Percentiles rank a stretch among this genome's conserved stretches.
These are phyloP conservation scores for Hordeum pubiflorum DNA, from an alignment of 202 grass and related monocot species.

Conservation along the genomic window DNA sequence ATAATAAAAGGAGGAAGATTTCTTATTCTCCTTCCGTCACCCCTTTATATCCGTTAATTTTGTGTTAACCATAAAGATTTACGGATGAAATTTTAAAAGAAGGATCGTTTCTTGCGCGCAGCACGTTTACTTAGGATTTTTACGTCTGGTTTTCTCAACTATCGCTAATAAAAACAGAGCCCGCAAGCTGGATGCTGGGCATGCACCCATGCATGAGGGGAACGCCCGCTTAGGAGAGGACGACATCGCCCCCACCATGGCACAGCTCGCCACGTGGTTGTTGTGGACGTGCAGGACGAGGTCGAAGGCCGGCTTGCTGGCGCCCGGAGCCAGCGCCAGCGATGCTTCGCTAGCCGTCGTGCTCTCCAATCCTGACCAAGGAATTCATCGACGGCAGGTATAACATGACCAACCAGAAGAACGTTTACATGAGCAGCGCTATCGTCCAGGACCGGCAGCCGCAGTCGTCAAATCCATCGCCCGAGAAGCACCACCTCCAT, in stretches of 20 bases:
- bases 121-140: too few relatives aligned
- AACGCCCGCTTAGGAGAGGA: constrained; percentile 8
- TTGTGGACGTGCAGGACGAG: constrained; percentile 10
- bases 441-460: not conserved
- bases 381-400: not conserved
- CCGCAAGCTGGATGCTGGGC: not conserved
- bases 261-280: not conserved
- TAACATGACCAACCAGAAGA: not conserved
- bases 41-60: too few relatives aligned
- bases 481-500: not conserved
- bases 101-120: too few relatives aligned
- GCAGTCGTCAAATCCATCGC: not conserved
- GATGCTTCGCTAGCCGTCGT: not conserved
- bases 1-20: too few relatives aligned
- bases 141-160: too few relatives aligned
- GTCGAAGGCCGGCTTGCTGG: not conserved
- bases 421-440: not conserved
- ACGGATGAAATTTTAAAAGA: too few relatives aligned
- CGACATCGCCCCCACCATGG: not conserved
- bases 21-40: too few relatives aligned
- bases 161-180: too few relatives aligned
- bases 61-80: too few relatives aligned
- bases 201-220: not conserved
- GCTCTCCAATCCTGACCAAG: not conserved
- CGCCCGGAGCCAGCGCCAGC: not conserved